Evolutionary conservation across 2,329 filamentous ascomycete genomes (phyloP).

Genomic region (Fusarium sp.): DNA sequence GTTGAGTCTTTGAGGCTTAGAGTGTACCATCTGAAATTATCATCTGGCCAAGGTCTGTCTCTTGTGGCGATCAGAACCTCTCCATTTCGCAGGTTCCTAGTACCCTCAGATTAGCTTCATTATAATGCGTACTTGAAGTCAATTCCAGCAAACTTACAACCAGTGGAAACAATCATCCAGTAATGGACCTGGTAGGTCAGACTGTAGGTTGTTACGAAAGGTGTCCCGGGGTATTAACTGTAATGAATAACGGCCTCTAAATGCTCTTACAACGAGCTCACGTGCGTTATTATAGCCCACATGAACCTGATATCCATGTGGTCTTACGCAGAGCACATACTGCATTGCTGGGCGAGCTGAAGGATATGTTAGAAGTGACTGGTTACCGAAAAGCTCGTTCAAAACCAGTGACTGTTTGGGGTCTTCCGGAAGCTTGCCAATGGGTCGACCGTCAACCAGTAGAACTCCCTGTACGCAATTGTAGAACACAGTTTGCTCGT

Average conservation of each 20-base stretch:
- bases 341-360: slow-evolving; percentile 67
- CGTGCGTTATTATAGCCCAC: slow-evolving; percentile 50
- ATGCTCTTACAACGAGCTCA: slow-evolving; percentile 49
- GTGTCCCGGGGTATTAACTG: slow-evolving; percentile 41
- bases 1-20: slow-evolving; percentile 26
- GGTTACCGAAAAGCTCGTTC: slow-evolving; percentile 66
- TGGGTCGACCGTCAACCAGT: slow-evolving; percentile 52
- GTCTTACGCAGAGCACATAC: slow-evolving; percentile 52
- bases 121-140: too few relatives aligned
- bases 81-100: slow-evolving; percentile 37
- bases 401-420: slow-evolving; percentile 58
- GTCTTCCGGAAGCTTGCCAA: slow-evolving; percentile 64
- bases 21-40: slow-evolving; percentile 20
- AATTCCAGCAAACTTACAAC: slow-evolving; percentile 57
- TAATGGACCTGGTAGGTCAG: slow-evolving; percentile 65
- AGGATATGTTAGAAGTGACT: slow-evolving; percentile 64
- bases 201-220: slow-evolving; percentile 29
- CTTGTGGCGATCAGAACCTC: slow-evolving; percentile 39
- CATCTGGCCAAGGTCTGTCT: slow-evolving; percentile 36
- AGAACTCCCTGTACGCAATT: slow-evolving; percentile 50
- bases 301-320: slow-evolving; percentile 65
- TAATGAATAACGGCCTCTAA: slow-evolving; percentile 30
- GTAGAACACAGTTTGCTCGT: slow-evolving; percentile 49
- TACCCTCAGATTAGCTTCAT: background rate
- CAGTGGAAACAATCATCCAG: slow-evolving; percentile 68